Conservation (phyloP, 495 filamentous ascomycete genomes). For the Staphylotrichum tortipilum region DNA sequence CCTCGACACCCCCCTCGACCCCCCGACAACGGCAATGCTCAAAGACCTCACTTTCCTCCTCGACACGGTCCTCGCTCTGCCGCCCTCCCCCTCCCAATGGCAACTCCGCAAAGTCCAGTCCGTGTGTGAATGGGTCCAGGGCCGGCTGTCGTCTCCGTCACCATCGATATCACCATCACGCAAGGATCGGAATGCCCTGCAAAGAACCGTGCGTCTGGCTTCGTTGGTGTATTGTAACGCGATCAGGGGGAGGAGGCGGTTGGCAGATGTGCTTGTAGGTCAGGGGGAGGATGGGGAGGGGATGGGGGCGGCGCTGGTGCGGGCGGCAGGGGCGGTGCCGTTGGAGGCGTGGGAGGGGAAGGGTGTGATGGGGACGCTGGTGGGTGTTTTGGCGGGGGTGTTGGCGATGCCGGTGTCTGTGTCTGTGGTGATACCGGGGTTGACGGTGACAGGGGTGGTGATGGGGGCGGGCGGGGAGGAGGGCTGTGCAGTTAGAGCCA, state of each 20-base stretch:
- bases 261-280: not conserved
- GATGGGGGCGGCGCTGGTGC: slow-evolving; percentile 1
- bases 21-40: slow-evolving; percentile 3
- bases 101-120: slow-evolving; percentile 5
- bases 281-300: not conserved
- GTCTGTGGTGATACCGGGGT: too few species aligned
- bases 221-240: slow-evolving; percentile 11
- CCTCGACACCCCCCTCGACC: not conserved
- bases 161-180: not conserved
- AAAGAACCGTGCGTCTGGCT: slow-evolving; percentile 2
- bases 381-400: not conserved
- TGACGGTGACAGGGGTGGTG: too few species aligned
- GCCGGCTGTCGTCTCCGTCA: not conserved
- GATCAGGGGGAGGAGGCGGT: not conserved
- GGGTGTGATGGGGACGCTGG: not conserved
- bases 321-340: slow-evolving; percentile 1
- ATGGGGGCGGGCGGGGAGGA: too few species aligned
- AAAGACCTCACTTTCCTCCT: slow-evolving; percentile 13
- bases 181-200: not conserved
- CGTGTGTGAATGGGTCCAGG: slow-evolving; percentile 9
- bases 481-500: too few species aligned
- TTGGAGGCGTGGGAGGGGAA: slow-evolving; percentile 2
- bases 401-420: not conserved
- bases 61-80: slow-evolving; percentile 4
- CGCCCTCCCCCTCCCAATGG: not conserved